Evolutionary conservation across 2,329 filamentous ascomycete genomes (phyloP), one percentile per base, ranked within the genome.

Genomic region (Chaetomiaceae sp.): DNA sequence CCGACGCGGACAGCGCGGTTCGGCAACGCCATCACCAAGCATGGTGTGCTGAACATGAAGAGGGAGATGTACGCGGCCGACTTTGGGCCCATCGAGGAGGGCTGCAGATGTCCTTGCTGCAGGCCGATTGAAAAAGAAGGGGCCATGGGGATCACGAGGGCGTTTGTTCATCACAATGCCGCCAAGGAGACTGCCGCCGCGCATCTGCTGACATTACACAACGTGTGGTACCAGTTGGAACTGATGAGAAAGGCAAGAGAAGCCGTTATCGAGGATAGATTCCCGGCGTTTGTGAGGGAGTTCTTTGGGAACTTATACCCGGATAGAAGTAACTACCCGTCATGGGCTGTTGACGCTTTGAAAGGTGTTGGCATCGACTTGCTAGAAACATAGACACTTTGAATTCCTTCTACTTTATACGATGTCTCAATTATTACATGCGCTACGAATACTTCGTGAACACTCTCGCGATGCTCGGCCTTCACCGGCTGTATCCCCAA

Each of bases 131-230:
- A 77, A 5, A 77, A 87, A 27, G 88, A 65, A 29, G 86, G 25
- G 86, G 87, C 0, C 73, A 53, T 96, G 58, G 89, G 87, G 14
- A 81, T 97, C 60, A 95, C 91, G 3, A 79, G 88, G 58, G 91
- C 94, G 3, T 96, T 90, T 70, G 84, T 97, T 43, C 85, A 96
- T 67, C 94, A 99, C 72, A 84, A 96, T 59, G 85, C 89, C 0
- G 86, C 87, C 25, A 99, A 99, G 72, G 94, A 99, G 75, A 99
- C 94, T 0, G 91, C 89, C 1, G 90, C 92, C 7, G 94, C 95
- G 14, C 78, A 82, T 66, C 75, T 89, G 21, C 74, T 99, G 50
- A 96, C 90, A 1, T 90, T 97, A 66, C 94, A 99, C 70, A 99
- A 99, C 66, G 89, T 99, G 23, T 90, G 90, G 73, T 96, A 96